Percentiles rank a stretch among this genome's conserved stretches.
These are phyloP conservation scores for Paracorniculantispora psalliotae DNA, from an alignment of 2,329 filamentous ascomycete genomes.

Conservation along the genomic window DNA sequence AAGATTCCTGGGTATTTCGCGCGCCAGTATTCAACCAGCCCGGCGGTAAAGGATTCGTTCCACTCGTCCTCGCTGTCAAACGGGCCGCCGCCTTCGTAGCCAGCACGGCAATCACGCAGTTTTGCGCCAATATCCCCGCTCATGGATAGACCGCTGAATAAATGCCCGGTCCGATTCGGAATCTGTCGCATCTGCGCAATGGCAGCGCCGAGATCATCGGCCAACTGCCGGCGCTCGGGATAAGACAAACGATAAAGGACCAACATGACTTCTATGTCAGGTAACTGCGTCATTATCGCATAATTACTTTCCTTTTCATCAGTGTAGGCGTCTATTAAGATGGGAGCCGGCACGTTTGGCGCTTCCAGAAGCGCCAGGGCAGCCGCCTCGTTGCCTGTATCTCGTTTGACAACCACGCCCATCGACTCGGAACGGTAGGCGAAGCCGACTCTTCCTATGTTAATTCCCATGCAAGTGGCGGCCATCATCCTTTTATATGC, in stretches of 20 bases:
- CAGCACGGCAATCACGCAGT: not conserved
- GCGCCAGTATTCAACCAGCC: not conserved
- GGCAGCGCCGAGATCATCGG: not conserved
- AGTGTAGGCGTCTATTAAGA: not conserved
- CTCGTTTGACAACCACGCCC: not conserved
- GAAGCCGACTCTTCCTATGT: not conserved
- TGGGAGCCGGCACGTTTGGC: not conserved
- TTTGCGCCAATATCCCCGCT: not conserved
- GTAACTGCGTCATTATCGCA: not conserved
- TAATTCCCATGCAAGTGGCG: too few species aligned
- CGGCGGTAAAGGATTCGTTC: not conserved
- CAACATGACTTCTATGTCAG: not conserved
- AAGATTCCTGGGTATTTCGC: not conserved
- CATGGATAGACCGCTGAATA: not conserved
- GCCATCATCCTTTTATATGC: not conserved
- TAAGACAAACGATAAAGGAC: not conserved
- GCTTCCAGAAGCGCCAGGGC: not conserved
- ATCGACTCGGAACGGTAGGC: not conserved
- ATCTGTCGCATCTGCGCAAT: not conserved
- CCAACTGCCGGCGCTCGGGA: not conserved
- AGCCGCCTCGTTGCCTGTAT: not conserved
- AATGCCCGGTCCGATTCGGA: not conserved
- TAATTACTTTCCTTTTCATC: not conserved
- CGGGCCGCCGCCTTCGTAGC: not conserved
- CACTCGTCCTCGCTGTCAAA: not conserved